phyloP scores from a whole-genome alignment of 2,329 filamentous ascomycete species.

The Leptographium galeiforme region DNA sequence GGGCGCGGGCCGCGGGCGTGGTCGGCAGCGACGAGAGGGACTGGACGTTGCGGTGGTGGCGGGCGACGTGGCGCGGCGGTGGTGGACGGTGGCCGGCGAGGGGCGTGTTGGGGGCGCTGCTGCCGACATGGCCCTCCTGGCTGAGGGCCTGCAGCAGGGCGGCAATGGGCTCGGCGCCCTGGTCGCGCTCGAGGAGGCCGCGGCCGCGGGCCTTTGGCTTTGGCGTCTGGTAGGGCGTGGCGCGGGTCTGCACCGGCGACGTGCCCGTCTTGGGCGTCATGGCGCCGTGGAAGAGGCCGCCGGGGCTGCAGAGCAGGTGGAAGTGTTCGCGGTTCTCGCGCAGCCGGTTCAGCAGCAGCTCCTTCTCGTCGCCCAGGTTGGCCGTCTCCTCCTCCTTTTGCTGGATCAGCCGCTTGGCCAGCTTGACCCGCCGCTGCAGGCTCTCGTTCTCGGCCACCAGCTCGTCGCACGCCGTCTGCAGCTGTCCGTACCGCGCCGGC shows the following conservation, averaged over 20 bases:
- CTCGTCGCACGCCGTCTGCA: slow-evolving; percentile 53
- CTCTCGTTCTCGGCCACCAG: slow-evolving; percentile 52
- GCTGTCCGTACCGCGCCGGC: slow-evolving; percentile 42
- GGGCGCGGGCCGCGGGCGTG: slow-evolving; percentile 49
- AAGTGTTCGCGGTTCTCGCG: slow-evolving; percentile 82
- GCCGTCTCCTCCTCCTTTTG: slow-evolving; percentile 63
- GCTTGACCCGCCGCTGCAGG: slow-evolving; percentile 51
- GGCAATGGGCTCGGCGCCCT: slow-evolving; percentile 55
- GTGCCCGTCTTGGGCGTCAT: slow-evolving; percentile 39
- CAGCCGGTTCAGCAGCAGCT: slow-evolving; percentile 68
- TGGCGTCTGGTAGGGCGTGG: slow-evolving; percentile 38
- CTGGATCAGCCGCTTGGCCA: slow-evolving; percentile 66
- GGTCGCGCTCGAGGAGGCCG: slow-evolving; percentile 28
- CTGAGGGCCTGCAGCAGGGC: slow-evolving; percentile 72
- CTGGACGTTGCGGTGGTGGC: slow-evolving; percentile 64
- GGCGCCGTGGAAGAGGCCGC: slow-evolving; percentile 50
- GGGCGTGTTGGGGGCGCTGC: slow-evolving; percentile 62
- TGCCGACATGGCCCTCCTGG: slow-evolving; percentile 50
- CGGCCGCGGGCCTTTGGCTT: slow-evolving; percentile 27
- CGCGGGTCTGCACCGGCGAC: slow-evolving; percentile 31
- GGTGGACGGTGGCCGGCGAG: slow-evolving; percentile 30
- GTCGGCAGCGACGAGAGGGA: slow-evolving; percentile 75
- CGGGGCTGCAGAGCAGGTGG: slow-evolving; percentile 62
- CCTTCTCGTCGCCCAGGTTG: slow-evolving; percentile 59
- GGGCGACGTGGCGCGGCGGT: slow-evolving; percentile 35